A percentile compares a stretch with the other conserved stretches of the same genome.
Conservation (phyloP, 192 early-diverging fungal species). For the Obelidium mucronatum region DNA sequence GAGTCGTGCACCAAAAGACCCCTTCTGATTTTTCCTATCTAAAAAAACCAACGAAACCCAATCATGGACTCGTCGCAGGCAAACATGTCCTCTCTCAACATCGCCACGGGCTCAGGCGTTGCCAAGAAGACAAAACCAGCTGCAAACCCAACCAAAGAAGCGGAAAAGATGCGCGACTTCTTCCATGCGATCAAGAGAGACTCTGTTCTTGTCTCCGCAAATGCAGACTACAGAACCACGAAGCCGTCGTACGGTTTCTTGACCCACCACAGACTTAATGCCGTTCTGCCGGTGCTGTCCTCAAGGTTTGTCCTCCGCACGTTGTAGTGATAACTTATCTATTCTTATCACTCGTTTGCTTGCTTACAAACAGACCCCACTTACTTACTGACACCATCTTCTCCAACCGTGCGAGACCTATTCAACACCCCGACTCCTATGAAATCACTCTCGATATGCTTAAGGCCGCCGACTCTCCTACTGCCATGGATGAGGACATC, state of each 20-base stretch:
- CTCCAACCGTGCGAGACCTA: constrained; percentile 2
- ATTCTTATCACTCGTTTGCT: neutral
- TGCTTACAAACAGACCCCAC: neutral
- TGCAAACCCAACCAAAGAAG: neutral
- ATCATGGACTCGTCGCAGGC: constrained; percentile 17
- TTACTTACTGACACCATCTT: constrained; percentile 9
- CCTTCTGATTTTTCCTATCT: too few relatives aligned
- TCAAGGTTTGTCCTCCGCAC: neutral
- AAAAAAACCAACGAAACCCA: neutral
- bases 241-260: constrained; percentile 27
- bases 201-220: constrained; percentile 12
- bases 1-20: neutral
- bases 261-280: constrained; percentile 16
- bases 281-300: constrained; percentile 13
- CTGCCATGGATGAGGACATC: neutral
- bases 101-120: neutral
- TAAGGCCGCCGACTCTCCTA: neutral
- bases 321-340: neutral
- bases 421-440: constrained; percentile 9
- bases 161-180: constrained; percentile 18
- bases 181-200: constrained; percentile 10
- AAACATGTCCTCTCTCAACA: constrained; percentile 19
- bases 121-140: neutral
- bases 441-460: constrained; percentile 21
- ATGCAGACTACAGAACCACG: constrained; percentile 13